Conservation (phyloP, 2,329 filamentous ascomycete species). For the Aspergillus jensenii region DNA sequence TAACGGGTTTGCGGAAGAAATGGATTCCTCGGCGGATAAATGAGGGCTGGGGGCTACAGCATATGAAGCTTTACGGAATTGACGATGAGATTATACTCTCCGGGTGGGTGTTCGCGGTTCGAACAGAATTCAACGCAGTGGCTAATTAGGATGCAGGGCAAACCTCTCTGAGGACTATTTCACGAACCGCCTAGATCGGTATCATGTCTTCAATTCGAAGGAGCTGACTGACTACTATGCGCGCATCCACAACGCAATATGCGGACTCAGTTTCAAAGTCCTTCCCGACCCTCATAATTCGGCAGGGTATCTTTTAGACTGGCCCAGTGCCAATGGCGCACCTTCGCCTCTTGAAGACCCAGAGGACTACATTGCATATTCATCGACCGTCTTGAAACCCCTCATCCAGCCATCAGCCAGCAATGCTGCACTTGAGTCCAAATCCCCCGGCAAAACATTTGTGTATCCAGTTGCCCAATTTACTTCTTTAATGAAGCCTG, state of each 20-base stretch:
- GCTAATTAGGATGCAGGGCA: conserved; percentile 51
- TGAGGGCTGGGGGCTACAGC: conserved; percentile 96
- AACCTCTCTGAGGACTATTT: conserved; percentile 95
- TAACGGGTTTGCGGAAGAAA: conserved; percentile 82
- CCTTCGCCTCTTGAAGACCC: conserved; percentile 73
- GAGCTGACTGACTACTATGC: conserved; percentile 81
- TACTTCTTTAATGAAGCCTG: conserved; percentile 75
- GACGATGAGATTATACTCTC: conserved; percentile 96
- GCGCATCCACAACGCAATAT: conserved; percentile 72
- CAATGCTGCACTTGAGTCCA: conserved; percentile 30
- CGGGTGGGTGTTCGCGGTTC: conserved; percentile 54
- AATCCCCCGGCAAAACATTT: conserved; percentile 59
- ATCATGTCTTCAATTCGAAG: conserved; percentile 82
- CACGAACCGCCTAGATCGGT: conserved; percentile 90
- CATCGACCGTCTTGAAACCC: conserved; percentile 65
- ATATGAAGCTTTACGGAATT: conserved; percentile 97
- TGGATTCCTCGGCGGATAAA: conserved; percentile 87
- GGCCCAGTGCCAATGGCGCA: conserved; percentile 73
- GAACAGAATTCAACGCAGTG: neutral
- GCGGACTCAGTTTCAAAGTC: conserved; percentile 78
- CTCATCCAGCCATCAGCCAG: conserved; percentile 59
- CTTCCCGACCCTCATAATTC: conserved; percentile 52
- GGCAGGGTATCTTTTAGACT: conserved; percentile 59
- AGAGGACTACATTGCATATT: conserved; percentile 65
- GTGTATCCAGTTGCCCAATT: conserved; percentile 88